A percentile compares a stretch with the other conserved stretches of the same genome.
These are phyloP conservation scores for Dendrocalamus sinicus DNA, from an alignment of 176 grass and related monocot genomes.

Conservation along the genomic window DNA sequence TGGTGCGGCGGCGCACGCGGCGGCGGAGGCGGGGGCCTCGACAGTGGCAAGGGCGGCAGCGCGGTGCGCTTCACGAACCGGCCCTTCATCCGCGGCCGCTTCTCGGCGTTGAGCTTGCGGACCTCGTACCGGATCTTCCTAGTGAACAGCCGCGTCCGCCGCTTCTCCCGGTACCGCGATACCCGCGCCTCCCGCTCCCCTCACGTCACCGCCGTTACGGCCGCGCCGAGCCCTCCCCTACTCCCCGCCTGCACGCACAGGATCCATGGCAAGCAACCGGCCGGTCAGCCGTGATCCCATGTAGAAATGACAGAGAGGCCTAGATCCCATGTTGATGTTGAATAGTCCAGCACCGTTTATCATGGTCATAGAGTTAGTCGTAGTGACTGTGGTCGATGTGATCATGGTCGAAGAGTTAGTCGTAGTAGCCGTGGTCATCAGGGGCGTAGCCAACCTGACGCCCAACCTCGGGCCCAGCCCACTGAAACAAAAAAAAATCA, in stretches of 20 bases:
- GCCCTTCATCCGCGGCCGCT: slow-evolving; percentile 96
- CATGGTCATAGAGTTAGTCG: neutral
- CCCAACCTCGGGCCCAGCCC: no score
- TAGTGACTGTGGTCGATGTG: slow-evolving; percentile 43
- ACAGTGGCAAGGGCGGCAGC: slow-evolving; percentile 31
- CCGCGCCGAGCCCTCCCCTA: slow-evolving; percentile 22
- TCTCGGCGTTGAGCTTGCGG: slow-evolving; percentile 98
- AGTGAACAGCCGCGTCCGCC: slow-evolving; percentile 85
- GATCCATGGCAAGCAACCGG: neutral
- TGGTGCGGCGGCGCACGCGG: slow-evolving; percentile 21
- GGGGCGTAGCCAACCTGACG: no score
- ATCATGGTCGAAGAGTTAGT: slow-evolving; percentile 43
- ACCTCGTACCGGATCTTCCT: slow-evolving; percentile 99
- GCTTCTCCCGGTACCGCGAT: slow-evolving; percentile 95
- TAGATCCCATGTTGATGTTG: neutral
- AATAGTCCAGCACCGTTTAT: no score
- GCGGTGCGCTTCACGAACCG: slow-evolving; percentile 85
- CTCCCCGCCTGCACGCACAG: slow-evolving; percentile 13
- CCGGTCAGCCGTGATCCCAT: neutral
- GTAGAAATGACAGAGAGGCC: neutral
- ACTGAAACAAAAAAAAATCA: no score
- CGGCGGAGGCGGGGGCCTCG: slow-evolving; percentile 29
- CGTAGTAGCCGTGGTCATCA: no score
- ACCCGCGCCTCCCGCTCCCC: slow-evolving; percentile 88
- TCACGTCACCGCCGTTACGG: slow-evolving; percentile 51